phyloP scores from a whole-genome alignment of 2,329 filamentous ascomycete genomes.

The Penicillium capsulatum region DNA sequence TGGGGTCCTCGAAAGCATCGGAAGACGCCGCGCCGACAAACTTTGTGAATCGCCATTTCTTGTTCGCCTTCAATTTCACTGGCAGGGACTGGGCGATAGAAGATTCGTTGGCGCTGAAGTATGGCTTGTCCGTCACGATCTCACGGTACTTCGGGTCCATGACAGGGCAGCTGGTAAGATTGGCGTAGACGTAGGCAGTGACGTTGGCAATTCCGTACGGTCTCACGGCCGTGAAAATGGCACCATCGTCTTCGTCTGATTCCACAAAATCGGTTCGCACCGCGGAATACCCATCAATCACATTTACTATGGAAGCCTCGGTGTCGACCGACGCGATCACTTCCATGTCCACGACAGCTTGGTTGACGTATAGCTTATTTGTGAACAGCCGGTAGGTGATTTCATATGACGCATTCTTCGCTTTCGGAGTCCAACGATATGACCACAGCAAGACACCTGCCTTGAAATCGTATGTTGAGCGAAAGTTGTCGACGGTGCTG shows the following conservation, averaged over 20 bases:
- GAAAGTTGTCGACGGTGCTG: constrained; percentile 57
- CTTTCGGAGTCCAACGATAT: constrained; percentile 61
- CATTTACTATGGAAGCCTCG: constrained; percentile 59
- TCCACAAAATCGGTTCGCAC: constrained; percentile 58
- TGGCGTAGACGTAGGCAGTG: constrained; percentile 56
- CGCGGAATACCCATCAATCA: constrained; percentile 65
- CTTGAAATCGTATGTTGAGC: constrained; percentile 59
- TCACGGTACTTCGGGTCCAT: constrained; percentile 43
- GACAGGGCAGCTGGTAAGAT: constrained; percentile 37
- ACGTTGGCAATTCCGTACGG: constrained; percentile 60
- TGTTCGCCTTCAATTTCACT: constrained; percentile 51
- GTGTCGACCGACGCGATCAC: constrained; percentile 53
- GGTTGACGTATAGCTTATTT: constrained; percentile 60
- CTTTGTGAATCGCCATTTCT: constrained; percentile 58
- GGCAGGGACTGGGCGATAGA: constrained; percentile 61
- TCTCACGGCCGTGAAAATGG: constrained; percentile 63
- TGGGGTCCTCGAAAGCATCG: constrained; percentile 61
- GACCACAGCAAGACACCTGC: constrained; percentile 61
- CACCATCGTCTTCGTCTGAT: constrained; percentile 52
- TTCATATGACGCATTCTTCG: constrained; percentile 48
- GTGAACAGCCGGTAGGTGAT: constrained; percentile 64
- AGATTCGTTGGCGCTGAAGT: constrained; percentile 55
- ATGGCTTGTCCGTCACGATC: constrained; percentile 45
- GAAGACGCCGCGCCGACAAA: constrained; percentile 65
- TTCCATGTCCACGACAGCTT: constrained; percentile 57